phyloP scores from a whole-genome alignment of 257 asterid genomes.

The Capsicum rhomboideum region DNA sequence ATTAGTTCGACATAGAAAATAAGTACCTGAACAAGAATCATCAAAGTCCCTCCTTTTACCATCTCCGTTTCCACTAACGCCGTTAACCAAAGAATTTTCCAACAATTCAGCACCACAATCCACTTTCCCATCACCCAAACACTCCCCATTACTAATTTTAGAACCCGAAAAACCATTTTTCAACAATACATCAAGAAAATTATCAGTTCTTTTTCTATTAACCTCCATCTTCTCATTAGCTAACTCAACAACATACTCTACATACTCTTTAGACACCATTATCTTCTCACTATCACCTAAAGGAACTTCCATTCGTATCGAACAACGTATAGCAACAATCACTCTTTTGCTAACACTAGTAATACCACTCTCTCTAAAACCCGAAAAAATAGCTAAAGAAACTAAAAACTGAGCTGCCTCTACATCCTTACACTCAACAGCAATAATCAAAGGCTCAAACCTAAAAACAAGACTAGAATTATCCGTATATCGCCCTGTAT shows the following conservation, averaged over 20 bases:
- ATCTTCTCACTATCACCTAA: constrained; percentile 49
- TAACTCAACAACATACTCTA: constrained; percentile 54
- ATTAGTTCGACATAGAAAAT: background rate
- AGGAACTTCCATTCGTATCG: constrained; percentile 88
- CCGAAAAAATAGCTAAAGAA: constrained; percentile 67
- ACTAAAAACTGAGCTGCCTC: constrained; percentile 67
- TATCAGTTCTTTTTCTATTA: constrained; percentile 65
- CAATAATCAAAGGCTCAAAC: constrained; percentile 87
- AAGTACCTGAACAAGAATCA: constrained; percentile 38
- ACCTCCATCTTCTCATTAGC: constrained; percentile 87
- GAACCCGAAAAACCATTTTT: constrained; percentile 38
- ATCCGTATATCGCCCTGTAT: too few species aligned
- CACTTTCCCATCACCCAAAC: background rate
- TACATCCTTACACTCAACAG: constrained; percentile 67
- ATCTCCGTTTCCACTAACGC: constrained; percentile 20
- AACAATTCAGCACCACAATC: constrained; percentile 12
- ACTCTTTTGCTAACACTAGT: constrained; percentile 74
- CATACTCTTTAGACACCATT: constrained; percentile 65
- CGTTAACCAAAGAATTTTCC: constrained; percentile 19
- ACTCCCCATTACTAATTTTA: background rate
- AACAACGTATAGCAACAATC: constrained; percentile 72
- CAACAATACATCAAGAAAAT: constrained; percentile 35
- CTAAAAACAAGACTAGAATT: constrained; percentile 40
- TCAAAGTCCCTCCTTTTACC: constrained; percentile 19
- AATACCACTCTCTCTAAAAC: constrained; percentile 97